Percentiles rank a stretch among this genome's conserved stretches.
Evolutionary conservation across 805 yeast species (phyloP).

Genomic region (Naumovozyma baii): DNA sequence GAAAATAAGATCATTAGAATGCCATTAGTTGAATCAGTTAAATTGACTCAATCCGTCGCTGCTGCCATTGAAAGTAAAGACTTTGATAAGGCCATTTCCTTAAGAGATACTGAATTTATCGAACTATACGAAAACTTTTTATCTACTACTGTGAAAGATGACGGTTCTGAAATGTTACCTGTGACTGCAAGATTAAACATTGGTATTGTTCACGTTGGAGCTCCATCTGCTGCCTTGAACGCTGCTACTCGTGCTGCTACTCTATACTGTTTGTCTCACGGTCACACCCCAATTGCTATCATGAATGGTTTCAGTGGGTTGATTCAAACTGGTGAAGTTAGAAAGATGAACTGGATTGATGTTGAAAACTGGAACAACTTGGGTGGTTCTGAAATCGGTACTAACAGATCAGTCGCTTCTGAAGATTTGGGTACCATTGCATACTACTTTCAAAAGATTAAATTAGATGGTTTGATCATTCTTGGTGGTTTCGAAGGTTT

Average conservation of each 20-base stretch:
- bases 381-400: conserved; percentile 97
- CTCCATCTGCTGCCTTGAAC: conserved; percentile 95
- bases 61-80: conserved; percentile 69
- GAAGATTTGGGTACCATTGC: conserved; percentile 87
- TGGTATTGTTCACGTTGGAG: conserved; percentile 89
- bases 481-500: conserved; percentile 99
- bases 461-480: conserved; percentile 78
- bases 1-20: conserved; percentile 81
- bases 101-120: conserved; percentile 80
- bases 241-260: conserved; percentile 89
- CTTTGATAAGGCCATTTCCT: conserved; percentile 75
- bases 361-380: conserved; percentile 78
- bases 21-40: conserved; percentile 85
- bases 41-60: conserved; percentile 81
- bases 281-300: conserved; percentile 85
- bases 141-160: conserved; percentile 58
- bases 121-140: conserved; percentile 70
- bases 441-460: conserved; percentile 79
- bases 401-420: conserved; percentile 78
- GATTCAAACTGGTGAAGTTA: conserved; percentile 77
- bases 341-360: conserved; percentile 68
- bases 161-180: conserved; percentile 52
- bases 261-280: conserved; percentile 75
- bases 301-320: conserved; percentile 91
- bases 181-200: conserved; percentile 53